Evolutionary conservation across 2,329 filamentous ascomycete genomes (phyloP).

Genomic region (Stagonosporopsis rhizophila): DNA sequence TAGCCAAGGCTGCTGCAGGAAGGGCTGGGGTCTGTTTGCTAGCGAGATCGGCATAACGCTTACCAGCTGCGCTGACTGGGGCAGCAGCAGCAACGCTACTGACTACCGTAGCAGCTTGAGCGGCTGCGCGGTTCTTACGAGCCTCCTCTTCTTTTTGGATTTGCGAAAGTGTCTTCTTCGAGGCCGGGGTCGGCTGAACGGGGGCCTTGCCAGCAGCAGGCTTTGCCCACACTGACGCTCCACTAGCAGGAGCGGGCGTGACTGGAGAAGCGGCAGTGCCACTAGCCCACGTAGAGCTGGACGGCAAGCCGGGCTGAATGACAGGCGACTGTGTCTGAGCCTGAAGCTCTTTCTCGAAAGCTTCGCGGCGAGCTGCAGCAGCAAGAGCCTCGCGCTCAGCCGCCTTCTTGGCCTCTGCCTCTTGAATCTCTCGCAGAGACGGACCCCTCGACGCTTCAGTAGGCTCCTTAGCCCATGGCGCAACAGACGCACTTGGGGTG

Average conservation of each 20-base stretch:
- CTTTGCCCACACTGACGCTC: conserved; percentile 69
- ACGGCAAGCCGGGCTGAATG: conserved; percentile 80
- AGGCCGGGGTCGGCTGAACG: conserved; percentile 50
- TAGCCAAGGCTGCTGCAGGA: conserved; percentile 52
- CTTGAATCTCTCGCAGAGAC: conserved; percentile 95
- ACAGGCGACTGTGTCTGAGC: conserved; percentile 65
- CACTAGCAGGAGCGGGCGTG: conserved; percentile 58
- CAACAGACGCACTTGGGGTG: conserved; percentile 73
- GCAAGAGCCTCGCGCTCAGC: conserved; percentile 86
- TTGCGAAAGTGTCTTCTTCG: conserved; percentile 90
- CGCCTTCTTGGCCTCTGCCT: conserved; percentile 90
- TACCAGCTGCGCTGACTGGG: conserved; percentile 62
- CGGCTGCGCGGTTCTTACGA: conserved; percentile 77
- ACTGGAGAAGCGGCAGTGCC: conserved; percentile 68
- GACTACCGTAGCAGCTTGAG: conserved; percentile 57
- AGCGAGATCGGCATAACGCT: conserved; percentile 94
- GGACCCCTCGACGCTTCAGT: conserved; percentile 78
- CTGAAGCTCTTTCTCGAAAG: conserved; percentile 80
- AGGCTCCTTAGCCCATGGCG: conserved; percentile 92
- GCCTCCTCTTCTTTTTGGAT: conserved; percentile 96
- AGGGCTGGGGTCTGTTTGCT: conserved; percentile 69
- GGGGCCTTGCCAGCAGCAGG: conserved; percentile 57
- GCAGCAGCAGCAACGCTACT: conserved; percentile 54
- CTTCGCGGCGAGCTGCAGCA: conserved; percentile 76
- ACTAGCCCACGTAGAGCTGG: conserved; percentile 87